Base-by-base conservation (phyloP, 805 yeast genomes). In the Kuraishia ogatae region DNA sequence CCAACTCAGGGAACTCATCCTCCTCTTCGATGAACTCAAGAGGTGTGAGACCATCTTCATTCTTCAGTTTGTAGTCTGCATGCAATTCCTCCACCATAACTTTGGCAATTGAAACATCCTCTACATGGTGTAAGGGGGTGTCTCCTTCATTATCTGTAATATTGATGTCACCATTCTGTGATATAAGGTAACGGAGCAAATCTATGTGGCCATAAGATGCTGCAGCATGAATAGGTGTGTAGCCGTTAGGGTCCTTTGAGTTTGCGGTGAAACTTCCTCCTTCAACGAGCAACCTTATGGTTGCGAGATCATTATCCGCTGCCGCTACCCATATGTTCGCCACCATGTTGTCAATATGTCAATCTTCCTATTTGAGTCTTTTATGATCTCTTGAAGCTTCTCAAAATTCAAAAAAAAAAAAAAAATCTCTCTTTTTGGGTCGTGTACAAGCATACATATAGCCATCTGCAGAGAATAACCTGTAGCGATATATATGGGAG, bases 161-260 rank as follows among this genome's bases (percentile, higher is more conserved):
- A 66, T 94, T 91, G 23, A 91, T 79, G 64, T 94, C 85, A 6
- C 97, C 98, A 8, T 88, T 88, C 20, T 71, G 66, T 3, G 61
- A 61, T 3, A 87, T 67, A 50, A 90, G 73, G 59, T 78, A 80
- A 55, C 71, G 67, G 46, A 94, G 72, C 47, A 94, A 72, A 10
- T 86, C 91, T 1, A 71, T 62, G 66, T 93, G 92, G 8, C 93
- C 93, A 68, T 94, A 94, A 1, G 97, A 87, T 1, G 96, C 96
- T 1, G 99, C 98, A 0, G 99, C 99, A 68, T 94, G 99, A 13
- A 94, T 78, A 6, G 99, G 96, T 0, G 98, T 93, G 70, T 96
- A 94, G 0, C 99, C 99, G 63, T 92, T 89, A 1, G 89, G 87
- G 68, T 94, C 99, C 59, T 85, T 82, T 6, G 86, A 79, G 64